Conservation (phyloP, 805 yeast genomes). For the Candida patagonica region DNA sequence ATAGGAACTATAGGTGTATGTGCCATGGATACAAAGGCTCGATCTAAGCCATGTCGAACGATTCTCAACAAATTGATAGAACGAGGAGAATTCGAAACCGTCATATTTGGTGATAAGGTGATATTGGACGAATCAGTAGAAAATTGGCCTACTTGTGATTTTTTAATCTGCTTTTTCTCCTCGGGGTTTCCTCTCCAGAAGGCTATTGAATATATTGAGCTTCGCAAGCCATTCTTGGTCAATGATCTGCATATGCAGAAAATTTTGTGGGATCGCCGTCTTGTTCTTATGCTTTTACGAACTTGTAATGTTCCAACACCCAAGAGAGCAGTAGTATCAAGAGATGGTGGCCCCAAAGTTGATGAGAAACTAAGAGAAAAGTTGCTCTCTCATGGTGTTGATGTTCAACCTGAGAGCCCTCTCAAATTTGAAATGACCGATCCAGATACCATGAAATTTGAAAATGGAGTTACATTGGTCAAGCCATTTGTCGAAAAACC, state of each 20-base stretch:
- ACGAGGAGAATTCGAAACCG: conserved; percentile 92
- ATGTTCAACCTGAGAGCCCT: conserved; percentile 49
- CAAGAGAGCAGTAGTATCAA: conserved; percentile 70
- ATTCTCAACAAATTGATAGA: conserved; percentile 81
- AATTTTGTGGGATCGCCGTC: conserved; percentile 93
- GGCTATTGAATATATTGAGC: conserved; percentile 82
- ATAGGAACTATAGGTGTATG: conserved; percentile 96
- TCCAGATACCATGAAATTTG: conserved; percentile 74
- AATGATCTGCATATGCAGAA: conserved; percentile 89
- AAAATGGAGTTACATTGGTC: conserved; percentile 58
- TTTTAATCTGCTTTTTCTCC: conserved; percentile 86
- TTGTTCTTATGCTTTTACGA: conserved; percentile 70
- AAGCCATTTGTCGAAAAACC: conserved; percentile 98
- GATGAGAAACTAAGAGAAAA: conserved; percentile 56
- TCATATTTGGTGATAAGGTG: conserved; percentile 95
- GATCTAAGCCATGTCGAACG: conserved; percentile 90
- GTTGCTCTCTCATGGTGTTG: conserved; percentile 54
- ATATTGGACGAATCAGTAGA: conserved; percentile 87
- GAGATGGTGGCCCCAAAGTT: conserved; percentile 94
- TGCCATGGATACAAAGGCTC: conserved; percentile 96
- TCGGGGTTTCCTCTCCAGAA: conserved; percentile 93
- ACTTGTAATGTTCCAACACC: conserved; percentile 88
- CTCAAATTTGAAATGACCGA: conserved; percentile 67
- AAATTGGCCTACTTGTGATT: conserved; percentile 99
- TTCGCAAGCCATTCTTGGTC: conserved; percentile 81